Percentiles rank a stretch among this genome's conserved stretches.
Conservation (phyloP, 2,329 filamentous ascomycete genomes). For the Ceratocystis destructans region DNA sequence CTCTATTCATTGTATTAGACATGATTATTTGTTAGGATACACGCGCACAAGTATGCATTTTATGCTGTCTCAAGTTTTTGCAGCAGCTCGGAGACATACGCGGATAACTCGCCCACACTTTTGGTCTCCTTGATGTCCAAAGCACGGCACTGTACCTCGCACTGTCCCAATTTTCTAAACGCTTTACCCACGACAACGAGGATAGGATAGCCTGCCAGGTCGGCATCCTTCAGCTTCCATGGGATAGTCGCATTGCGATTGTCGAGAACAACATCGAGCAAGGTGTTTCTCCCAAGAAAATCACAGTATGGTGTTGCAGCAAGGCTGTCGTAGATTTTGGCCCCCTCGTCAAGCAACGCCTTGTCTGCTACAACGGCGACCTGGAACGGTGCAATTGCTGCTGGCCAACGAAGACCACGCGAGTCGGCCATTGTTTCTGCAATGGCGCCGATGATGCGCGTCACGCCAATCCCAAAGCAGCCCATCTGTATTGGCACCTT, state of each 20-base stretch:
- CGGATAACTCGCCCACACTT: conserved; percentile 34
- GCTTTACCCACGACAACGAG: conserved; percentile 62
- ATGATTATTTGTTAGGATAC: background rate
- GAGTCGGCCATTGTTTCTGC: conserved; percentile 61
- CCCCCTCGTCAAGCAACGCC: conserved; percentile 34
- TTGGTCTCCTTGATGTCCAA: conserved; percentile 50
- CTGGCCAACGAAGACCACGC: conserved; percentile 75
- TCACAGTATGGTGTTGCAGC: conserved; percentile 18
- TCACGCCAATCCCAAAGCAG: conserved; percentile 89
- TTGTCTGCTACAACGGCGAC: conserved; percentile 49
- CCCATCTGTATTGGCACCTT: conserved; percentile 69
- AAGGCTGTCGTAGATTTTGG: conserved; percentile 51
- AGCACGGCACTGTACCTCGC: conserved; percentile 68
- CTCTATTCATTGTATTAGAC: background rate
- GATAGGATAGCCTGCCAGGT: conserved; percentile 77
- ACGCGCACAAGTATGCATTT: background rate
- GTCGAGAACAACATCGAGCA: conserved; percentile 57
- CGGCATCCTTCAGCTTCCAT: conserved; percentile 85
- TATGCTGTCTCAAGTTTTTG: background rate
- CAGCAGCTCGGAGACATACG: conserved; percentile 36
- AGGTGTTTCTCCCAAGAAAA: background rate
- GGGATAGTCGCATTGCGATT: conserved; percentile 54
- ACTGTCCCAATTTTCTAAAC: conserved; percentile 45
- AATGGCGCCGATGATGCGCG: conserved; percentile 74
- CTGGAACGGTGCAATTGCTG: conserved; percentile 73